Evolutionary conservation across 2,329 filamentous ascomycete genomes (phyloP).

Genomic region (Grosmannia penicillata): DNA sequence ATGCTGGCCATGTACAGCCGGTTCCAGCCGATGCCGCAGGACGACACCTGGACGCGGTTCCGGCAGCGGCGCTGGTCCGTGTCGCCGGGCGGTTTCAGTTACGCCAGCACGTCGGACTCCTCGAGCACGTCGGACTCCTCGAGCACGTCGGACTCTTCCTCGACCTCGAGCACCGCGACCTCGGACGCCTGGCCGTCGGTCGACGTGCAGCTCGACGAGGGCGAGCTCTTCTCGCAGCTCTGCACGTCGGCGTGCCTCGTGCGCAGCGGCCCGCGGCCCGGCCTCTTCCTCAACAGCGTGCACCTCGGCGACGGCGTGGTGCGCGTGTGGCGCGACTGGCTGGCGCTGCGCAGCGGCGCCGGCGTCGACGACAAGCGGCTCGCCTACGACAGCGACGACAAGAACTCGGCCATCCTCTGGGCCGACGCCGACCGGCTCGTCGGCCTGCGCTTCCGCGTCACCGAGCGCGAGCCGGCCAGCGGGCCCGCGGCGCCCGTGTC

Average conservation of each 20-base stretch:
- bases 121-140: not conserved
- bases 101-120: no score
- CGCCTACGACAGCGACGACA: constrained; percentile 5
- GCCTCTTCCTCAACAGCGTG: constrained; percentile 48
- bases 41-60: constrained; percentile 25
- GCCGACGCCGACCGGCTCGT: constrained; percentile 46
- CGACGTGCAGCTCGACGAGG: constrained; percentile 50
- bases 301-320: constrained; percentile 54
- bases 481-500: constrained; percentile 19
- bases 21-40: constrained; percentile 49
- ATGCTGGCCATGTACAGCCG: constrained; percentile 50
- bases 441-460: constrained; percentile 54
- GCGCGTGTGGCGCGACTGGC: constrained; percentile 60
- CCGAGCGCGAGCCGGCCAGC: constrained; percentile 25
- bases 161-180: constrained; percentile 30
- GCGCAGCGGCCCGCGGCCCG: constrained; percentile 44
- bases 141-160: not conserved
- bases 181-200: no score
- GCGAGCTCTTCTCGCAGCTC: constrained; percentile 62
- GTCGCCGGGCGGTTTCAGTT: no score
- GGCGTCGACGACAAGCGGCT: constrained; percentile 1
- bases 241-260: constrained; percentile 55
- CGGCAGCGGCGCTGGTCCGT: not conserved
- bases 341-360: constrained; percentile 25
- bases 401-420: constrained; percentile 44